These are phyloP conservation scores for Tricholoma hemisulphureum DNA, from an alignment of 768 basidiomycete genomes.

Conservation along the genomic window DNA sequence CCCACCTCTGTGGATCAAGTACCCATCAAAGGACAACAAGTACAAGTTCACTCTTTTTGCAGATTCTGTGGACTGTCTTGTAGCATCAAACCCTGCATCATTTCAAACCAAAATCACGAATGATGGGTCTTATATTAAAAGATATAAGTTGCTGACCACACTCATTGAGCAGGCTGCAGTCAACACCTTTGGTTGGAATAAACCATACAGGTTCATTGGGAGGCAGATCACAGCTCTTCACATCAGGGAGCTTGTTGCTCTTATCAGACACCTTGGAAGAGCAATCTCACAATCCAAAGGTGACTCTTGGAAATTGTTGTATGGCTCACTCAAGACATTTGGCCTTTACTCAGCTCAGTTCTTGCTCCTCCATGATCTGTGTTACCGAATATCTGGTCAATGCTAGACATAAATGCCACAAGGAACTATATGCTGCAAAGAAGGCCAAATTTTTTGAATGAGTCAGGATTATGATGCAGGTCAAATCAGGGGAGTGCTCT, in stretches of 20 bases:
- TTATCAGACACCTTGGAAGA: no score
- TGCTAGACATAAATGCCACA: neutral
- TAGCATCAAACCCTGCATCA: neutral
- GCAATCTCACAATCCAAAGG: neutral
- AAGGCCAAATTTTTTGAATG: neutral
- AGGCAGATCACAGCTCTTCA: neutral
- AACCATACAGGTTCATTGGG: neutral
- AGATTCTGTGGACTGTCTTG: neutral
- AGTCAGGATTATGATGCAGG: neutral
- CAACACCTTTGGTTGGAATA: neutral
- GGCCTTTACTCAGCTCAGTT: neutral
- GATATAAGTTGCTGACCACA: no score
- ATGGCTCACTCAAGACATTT: neutral
- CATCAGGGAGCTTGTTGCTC: neutral
- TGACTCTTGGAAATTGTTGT: neutral
- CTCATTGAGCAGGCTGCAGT: neutral
- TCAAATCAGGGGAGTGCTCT: neutral
- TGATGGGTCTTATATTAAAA: neutral
- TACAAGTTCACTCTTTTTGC: neutral
- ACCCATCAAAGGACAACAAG: neutral
- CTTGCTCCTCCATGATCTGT: neutral
- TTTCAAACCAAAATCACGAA: neutral
- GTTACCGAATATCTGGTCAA: neutral
- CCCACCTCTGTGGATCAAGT: slow-evolving; percentile 2
- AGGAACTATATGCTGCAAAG: slow-evolving; percentile 5